These are phyloP conservation scores for Tylopilus sp. DNA, from an alignment of 768 basidiomycete genomes.

Conservation along the genomic window DNA sequence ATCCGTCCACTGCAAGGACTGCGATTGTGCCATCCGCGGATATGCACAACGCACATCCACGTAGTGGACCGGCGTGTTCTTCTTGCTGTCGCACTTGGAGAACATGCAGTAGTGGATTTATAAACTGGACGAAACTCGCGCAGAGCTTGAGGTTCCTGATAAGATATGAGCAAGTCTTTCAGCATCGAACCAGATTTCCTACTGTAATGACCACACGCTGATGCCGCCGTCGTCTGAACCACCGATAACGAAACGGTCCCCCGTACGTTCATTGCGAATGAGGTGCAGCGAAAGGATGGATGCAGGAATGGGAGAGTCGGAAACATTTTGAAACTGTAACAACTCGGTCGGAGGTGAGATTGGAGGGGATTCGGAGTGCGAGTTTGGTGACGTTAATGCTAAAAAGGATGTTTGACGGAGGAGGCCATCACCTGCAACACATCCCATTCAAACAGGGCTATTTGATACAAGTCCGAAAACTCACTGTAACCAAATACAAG, in stretches of 20 bases:
- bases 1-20: slow-evolving; percentile 67
- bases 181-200: slow-evolving; percentile 18
- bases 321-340: slow-evolving; percentile 34
- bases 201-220: slow-evolving; percentile 70
- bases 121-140: slow-evolving; percentile 73
- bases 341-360: not conserved
- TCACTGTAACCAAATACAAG: slow-evolving; percentile 66
- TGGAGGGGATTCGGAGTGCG: not conserved
- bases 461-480: slow-evolving; percentile 14
- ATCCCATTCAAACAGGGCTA: not conserved
- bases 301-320: slow-evolving; percentile 46
- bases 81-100: slow-evolving; percentile 48
- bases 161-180: not conserved
- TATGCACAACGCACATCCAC: slow-evolving; percentile 68
- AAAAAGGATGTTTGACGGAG: slow-evolving; percentile 46
- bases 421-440: slow-evolving; percentile 46
- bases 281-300: slow-evolving; percentile 46
- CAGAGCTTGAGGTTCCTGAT: slow-evolving; percentile 59
- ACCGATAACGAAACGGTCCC: slow-evolving; percentile 63
- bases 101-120: slow-evolving; percentile 56
- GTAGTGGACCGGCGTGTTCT: slow-evolving; percentile 52
- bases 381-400: slow-evolving; percentile 24
- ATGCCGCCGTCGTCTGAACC: slow-evolving; percentile 79
- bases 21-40: slow-evolving; percentile 81
- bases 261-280: slow-evolving; percentile 55